Percentiles rank a stretch among this genome's conserved stretches.
phyloP scores from a whole-genome alignment of 2,329 filamentous ascomycete genomes.

The Fusarium palustre region DNA sequence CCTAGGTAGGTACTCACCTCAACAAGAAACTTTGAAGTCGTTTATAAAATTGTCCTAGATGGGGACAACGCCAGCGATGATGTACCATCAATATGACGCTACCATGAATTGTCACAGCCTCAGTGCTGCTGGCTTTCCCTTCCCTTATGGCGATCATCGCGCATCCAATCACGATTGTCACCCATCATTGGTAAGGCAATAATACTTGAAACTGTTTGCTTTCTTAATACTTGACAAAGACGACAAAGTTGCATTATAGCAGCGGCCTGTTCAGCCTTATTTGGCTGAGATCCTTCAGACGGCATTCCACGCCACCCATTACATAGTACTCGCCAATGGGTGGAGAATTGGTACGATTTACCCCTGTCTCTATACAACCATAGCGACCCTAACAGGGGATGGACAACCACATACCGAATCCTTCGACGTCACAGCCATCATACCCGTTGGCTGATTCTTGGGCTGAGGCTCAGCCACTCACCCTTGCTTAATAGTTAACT shows the following conservation, averaged over 20 bases:
- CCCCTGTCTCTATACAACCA: constrained; percentile 6
- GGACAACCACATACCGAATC: constrained; percentile 5
- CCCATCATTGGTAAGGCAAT: neutral
- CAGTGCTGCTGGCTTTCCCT: neutral
- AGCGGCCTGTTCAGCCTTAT: neutral
- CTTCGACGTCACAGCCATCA: constrained; percentile 15
- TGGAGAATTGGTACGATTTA: neutral
- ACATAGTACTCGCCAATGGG: neutral
- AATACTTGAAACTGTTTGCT: neutral
- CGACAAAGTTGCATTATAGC: neutral
- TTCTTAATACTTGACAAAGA: neutral
- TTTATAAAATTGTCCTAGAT: neutral
- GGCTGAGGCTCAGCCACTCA: constrained; percentile 22
- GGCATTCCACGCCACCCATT: neutral
- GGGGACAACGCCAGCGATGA: neutral
- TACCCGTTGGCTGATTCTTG: constrained; percentile 7
- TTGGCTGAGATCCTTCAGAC: neutral
- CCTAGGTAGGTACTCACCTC: too few species aligned
- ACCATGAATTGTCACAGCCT: neutral
- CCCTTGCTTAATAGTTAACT: neutral
- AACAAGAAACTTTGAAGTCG: too few species aligned
- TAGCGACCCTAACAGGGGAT: constrained; percentile 6
- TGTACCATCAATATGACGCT: neutral
- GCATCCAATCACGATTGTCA: neutral
- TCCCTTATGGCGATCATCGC: neutral